Evolutionary conservation across 352 stramenopile species (phyloP).

Genomic region (Elongisporangium undulatum): DNA sequence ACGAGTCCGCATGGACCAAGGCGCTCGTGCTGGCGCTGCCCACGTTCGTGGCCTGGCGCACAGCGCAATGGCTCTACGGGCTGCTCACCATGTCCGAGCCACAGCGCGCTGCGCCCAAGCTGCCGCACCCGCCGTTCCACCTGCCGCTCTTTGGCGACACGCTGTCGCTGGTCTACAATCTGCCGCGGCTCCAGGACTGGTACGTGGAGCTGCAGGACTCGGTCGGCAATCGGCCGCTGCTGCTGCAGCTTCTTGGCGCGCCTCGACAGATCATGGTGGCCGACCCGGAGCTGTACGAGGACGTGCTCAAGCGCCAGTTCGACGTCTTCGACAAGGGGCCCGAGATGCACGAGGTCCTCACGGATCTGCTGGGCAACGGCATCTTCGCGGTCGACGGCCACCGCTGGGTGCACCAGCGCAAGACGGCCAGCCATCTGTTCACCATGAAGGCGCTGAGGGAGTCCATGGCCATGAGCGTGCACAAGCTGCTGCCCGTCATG

Average conservation of each 20-base stretch:
- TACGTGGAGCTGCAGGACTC: slow-evolving; percentile 26
- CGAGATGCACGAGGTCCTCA: slow-evolving; percentile 30
- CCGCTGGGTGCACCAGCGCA: slow-evolving; percentile 33
- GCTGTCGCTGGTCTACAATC: slow-evolving; percentile 37
- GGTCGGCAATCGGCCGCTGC: slow-evolving; percentile 28
- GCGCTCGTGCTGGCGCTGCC: neutral
- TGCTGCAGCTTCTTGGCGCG: slow-evolving; percentile 25
- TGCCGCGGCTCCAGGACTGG: slow-evolving; percentile 44
- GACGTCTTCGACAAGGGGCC: slow-evolving; percentile 72
- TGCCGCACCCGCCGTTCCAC: slow-evolving; percentile 21
- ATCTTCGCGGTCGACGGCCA: slow-evolving; percentile 42
- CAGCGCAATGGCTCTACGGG: neutral
- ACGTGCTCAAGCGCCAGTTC: slow-evolving; percentile 67
- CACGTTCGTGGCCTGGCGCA: neutral
- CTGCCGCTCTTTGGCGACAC: slow-evolving; percentile 43
- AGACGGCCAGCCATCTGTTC: slow-evolving; percentile 31
- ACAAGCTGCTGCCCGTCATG: slow-evolving; percentile 5
- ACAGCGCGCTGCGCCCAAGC: slow-evolving; percentile 3
- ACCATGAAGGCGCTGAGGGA: slow-evolving; percentile 30
- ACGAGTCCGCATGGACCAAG: neutral
- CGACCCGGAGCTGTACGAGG: slow-evolving; percentile 40
- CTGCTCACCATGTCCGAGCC: neutral
- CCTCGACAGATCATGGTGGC: slow-evolving; percentile 38
- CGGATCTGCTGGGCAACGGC: slow-evolving; percentile 36
- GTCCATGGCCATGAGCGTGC: slow-evolving; percentile 29